Conservation (phyloP, 345 rosid species). For the Anacardium occidentale region DNA sequence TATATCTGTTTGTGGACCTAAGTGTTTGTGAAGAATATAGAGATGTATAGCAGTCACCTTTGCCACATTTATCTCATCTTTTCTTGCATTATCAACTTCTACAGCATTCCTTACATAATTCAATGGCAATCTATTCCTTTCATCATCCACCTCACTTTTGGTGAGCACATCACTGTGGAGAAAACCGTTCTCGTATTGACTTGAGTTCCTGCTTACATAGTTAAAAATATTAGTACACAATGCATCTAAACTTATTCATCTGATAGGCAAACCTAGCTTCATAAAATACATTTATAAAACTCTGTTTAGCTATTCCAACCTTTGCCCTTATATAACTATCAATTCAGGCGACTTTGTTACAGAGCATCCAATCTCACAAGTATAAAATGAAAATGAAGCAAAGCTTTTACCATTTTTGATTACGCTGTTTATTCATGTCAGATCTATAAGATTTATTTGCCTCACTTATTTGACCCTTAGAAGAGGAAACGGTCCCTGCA, state of each 20-base stretch:
- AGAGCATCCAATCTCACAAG: not conserved
- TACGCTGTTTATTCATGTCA: constrained; percentile 31
- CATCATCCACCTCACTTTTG: constrained; percentile 37
- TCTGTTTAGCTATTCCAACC: not conserved
- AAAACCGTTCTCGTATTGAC: constrained; percentile 33
- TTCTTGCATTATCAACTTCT: constrained; percentile 33
- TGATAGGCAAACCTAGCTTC: not conserved
- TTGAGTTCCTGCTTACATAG: constrained; percentile 35
- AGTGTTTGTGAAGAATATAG: not conserved
- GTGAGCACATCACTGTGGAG: constrained; percentile 22
- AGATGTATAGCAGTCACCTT: constrained; percentile 27
- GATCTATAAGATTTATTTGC: constrained; percentile 22
- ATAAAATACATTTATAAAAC: not conserved
- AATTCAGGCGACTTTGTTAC: not conserved
- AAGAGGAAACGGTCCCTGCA: constrained; percentile 24
- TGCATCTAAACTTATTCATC: too few species aligned
- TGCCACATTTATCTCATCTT: constrained; percentile 16
- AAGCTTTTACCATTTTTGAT: constrained; percentile 44
- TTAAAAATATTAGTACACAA: constrained; percentile 14
- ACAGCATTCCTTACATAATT: constrained; percentile 23
- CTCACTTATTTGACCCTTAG: constrained; percentile 25
- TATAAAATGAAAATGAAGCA: not conserved
- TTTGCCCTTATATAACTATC: not conserved
- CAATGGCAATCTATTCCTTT: constrained; percentile 17
- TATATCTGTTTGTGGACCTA: not conserved